These are phyloP conservation scores for Ceratobasidium sp. DNA, from an alignment of 1,284 basidiomycete species.

Conservation along the genomic window DNA sequence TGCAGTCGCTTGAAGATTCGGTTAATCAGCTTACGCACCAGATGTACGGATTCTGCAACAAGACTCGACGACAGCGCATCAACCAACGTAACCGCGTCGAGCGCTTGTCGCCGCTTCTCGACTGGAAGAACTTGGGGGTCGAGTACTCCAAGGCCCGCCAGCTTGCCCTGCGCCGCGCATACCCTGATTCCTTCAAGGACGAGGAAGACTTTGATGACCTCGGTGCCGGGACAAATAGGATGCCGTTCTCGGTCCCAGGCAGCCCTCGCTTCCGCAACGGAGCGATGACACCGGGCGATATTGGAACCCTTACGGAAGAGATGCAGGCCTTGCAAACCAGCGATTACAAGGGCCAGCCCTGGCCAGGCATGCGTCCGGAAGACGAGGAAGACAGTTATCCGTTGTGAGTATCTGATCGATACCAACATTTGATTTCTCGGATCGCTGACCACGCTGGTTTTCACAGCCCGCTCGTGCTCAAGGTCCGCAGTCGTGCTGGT, in stretches of 20 bases:
- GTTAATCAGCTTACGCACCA: constrained; percentile 71
- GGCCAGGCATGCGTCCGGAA: constrained; percentile 63
- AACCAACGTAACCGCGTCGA: constrained; percentile 99
- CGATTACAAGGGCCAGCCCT: constrained; percentile 82
- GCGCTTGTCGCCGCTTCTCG: constrained; percentile 87
- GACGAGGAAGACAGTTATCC: constrained; percentile 93
- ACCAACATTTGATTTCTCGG: background rate
- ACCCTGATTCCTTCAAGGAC: constrained; percentile 84
- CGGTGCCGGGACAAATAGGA: constrained; percentile 68
- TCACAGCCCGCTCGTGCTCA: constrained; percentile 84
- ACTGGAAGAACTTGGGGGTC: constrained; percentile 98
- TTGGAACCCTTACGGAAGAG: constrained; percentile 95
- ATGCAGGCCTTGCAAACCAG: constrained; percentile 88
- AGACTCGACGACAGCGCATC: constrained; percentile 95
- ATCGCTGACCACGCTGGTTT: background rate
- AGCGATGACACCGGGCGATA: constrained; percentile 86
- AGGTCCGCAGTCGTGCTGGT: constrained; percentile 85
- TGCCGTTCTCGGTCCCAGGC: constrained; percentile 82
- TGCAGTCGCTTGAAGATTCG: constrained; percentile 90
- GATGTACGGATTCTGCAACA: constrained; percentile 82
- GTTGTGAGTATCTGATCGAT: constrained; percentile 62
- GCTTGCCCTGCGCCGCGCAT: constrained; percentile 89
- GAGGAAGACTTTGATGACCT: constrained; percentile 55
- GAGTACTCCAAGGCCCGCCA: constrained; percentile 97
- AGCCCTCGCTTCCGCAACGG: constrained; percentile 84